Percentiles rank a stretch among this genome's conserved stretches.
Evolutionary conservation across 345 rosid species (phyloP).

Genomic region (Populus alba): DNA sequence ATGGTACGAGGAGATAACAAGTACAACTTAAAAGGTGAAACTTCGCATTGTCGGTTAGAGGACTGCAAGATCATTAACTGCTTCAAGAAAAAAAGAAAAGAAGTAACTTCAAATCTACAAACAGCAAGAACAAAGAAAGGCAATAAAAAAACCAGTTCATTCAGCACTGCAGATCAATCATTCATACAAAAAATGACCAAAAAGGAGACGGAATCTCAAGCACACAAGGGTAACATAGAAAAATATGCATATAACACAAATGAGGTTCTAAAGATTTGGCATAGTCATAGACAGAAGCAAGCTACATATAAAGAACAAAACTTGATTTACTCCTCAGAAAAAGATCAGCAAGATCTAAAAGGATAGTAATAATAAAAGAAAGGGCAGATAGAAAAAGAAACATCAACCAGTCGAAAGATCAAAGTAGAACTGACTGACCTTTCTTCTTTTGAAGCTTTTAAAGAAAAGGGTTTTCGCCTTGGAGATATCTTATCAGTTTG

Average conservation of each 20-base stretch:
- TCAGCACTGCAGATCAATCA: background rate
- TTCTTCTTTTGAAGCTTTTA: background rate
- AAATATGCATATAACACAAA: background rate
- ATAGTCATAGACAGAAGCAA: background rate
- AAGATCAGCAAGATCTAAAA: slow-evolving; percentile 5
- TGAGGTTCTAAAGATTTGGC: background rate
- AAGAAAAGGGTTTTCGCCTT: background rate
- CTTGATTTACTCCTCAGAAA: background rate
- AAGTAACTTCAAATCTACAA: background rate
- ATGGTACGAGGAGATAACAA: background rate
- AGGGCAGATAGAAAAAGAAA: background rate
- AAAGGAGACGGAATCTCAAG: background rate
- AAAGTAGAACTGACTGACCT: background rate
- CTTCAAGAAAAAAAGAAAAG: background rate
- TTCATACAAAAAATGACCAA: background rate
- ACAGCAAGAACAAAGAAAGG: background rate
- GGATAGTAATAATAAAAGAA: background rate
- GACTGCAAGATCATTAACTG: background rate
- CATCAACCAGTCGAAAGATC: background rate
- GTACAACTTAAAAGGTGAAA: background rate
- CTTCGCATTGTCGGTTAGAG: background rate
- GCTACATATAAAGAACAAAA: background rate
- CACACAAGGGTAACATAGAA: background rate
- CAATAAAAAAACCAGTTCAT: background rate
- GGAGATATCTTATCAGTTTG: background rate